Conservation (phyloP, 2,329 filamentous ascomycete species). For the Aspergillus carbonarius region DNA sequence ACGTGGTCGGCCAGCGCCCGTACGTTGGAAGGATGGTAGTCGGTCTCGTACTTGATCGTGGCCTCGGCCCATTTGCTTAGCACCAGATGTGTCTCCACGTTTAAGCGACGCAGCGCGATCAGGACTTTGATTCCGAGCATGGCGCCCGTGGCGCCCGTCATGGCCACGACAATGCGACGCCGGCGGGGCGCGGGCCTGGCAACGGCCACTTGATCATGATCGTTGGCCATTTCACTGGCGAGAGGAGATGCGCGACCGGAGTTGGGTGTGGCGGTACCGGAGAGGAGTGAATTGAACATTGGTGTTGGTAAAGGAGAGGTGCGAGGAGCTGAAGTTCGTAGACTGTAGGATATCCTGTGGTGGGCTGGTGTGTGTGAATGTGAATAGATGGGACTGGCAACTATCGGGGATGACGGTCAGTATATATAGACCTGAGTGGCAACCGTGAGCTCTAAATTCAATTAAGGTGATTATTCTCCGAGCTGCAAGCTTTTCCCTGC, state of each 20-base stretch:
- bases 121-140: constrained; percentile 46
- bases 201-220: background rate
- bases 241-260: constrained; percentile 17
- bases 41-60: constrained; percentile 51
- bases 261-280: constrained; percentile 20
- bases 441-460: background rate
- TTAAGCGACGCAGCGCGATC: constrained; percentile 40
- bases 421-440: background rate
- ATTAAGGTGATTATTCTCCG: background rate
- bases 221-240: constrained; percentile 1
- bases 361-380: background rate
- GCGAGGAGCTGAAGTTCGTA: background rate
- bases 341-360: background rate
- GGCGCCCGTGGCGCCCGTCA: constrained; percentile 53
- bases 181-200: constrained; percentile 1
- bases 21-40: constrained; percentile 38
- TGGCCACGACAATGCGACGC: constrained; percentile 45
- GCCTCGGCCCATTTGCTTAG: constrained; percentile 52
- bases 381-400: background rate
- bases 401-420: background rate
- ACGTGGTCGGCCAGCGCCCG: constrained; percentile 40
- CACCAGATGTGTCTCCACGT: constrained; percentile 51
- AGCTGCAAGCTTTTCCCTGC: background rate
- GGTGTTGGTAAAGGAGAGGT: background rate
- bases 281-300: constrained; percentile 15